Evolutionary conservation across 371 early-diverging fungal genomes (phyloP), one percentile per base, ranked within the genome.

Genomic region (Rhizopus stolonifer): DNA sequence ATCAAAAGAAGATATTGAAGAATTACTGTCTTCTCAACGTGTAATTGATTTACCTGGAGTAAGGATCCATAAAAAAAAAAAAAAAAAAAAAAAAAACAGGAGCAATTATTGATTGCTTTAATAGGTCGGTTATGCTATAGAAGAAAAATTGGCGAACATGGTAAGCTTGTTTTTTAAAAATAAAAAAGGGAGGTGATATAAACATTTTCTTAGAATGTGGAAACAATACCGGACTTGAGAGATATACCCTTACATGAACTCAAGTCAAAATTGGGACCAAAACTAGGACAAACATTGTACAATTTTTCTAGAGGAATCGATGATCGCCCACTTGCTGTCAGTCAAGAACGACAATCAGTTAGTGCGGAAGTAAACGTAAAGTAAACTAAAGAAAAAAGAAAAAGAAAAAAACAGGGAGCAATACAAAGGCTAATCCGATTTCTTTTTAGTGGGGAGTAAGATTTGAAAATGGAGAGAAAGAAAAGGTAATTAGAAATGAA

Each of bases 251-350:
- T 76, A 29, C 44, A 59, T 2, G 52, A 60, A 4, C 60, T 93
- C 4, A 85, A 89, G 55, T 24, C 62, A 1, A 70, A 79, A 4
- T 81, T 89, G 46, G 95, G 95, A 1, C 69, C 72, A 17, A 91
- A 88, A 56, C 81, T 82, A 4, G 95, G 92, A 0, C 52, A 61
- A 33, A 81, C 72, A 58, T 64, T 91, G 0, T 84, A 82, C 43
- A 67, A 83, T 25, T 81, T 68, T 56, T 75, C 86, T 42, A 68
- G 86, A 15, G 95, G 95, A 2, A 79, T 88, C n/a, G 94, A 95
- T 61, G 65, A 80, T 9, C 82, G 92, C 0, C 71, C 72, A 0
- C 60, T 93, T 13, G 73, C 76, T 11, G 72, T 67, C 0, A 74
- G 81, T 36, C 84, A 85, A 49, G 64, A 78, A 9, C 79, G 93